phyloP scores from a whole-genome alignment of 176 grass and related monocot species.

The Carex parvula region DNA sequence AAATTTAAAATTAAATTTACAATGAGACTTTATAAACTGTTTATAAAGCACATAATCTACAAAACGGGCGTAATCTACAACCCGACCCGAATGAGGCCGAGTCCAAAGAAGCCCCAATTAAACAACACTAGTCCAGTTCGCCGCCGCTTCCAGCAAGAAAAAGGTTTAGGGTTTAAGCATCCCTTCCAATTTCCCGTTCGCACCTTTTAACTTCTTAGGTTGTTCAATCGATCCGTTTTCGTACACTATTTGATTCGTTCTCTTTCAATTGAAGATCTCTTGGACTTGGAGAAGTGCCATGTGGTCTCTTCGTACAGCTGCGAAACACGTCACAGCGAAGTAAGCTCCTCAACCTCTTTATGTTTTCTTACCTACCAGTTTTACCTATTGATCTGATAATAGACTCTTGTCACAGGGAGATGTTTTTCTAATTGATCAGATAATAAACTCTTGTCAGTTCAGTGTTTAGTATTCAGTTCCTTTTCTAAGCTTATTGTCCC shows the following conservation, averaged over 20 bases:
- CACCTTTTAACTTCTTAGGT: neutral
- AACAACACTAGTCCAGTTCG: neutral
- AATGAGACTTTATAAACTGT: too few species aligned
- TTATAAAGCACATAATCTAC: too few species aligned
- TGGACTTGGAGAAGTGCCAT: conserved; percentile 29
- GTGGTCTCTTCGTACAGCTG: conserved; percentile 58
- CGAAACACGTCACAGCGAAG: conserved; percentile 36
- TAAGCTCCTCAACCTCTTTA: conserved; percentile 2
- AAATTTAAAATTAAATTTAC: too few species aligned
- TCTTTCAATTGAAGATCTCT: neutral
- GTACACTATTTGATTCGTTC: neutral
- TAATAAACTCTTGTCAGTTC: neutral
- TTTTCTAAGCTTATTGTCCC: neutral
- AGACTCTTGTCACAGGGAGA: neutral
- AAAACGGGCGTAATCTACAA: neutral
- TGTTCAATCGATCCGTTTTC: neutral
- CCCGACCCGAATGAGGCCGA: neutral
- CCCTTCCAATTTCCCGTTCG: neutral
- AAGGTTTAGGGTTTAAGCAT: conserved; percentile 52
- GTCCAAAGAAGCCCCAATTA: neutral
- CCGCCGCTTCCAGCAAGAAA: neutral
- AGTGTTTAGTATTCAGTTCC: neutral
- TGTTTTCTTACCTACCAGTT: neutral
- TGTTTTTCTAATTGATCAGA: neutral
- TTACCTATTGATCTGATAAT: neutral